These are phyloP conservation scores for Aureobasidium leucospermi DNA, from an alignment of 2,329 filamentous ascomycete species.

Conservation along the genomic window DNA sequence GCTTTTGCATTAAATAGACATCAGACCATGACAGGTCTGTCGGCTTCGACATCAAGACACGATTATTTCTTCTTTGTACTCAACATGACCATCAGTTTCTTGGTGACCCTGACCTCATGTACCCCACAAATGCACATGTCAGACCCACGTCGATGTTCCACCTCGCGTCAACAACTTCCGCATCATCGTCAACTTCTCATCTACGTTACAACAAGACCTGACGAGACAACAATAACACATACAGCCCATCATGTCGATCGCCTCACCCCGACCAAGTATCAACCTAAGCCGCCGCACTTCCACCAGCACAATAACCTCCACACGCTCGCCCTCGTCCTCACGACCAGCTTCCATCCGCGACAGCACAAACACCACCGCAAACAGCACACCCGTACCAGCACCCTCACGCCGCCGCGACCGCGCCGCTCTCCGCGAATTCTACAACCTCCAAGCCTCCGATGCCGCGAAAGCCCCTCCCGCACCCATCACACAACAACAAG, in stretches of 20 bases:
- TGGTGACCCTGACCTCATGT: not conserved
- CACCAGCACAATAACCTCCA: conserved; percentile 51
- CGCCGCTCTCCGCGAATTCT: conserved; percentile 85
- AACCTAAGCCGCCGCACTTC: conserved; percentile 66
- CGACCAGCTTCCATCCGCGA: conserved; percentile 19
- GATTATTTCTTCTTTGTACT: not conserved
- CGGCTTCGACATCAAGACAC: not conserved
- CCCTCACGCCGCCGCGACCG: conserved; percentile 56
- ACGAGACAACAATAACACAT: not conserved
- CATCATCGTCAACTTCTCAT: conserved; percentile 25
- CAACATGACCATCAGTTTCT: not conserved
- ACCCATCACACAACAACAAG: not conserved
- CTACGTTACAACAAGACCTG: conserved; percentile 24
- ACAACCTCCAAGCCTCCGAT: conserved; percentile 60
- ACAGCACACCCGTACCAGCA: not conserved
- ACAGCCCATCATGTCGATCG: conserved; percentile 30
- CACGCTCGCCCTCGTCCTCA: conserved; percentile 36
- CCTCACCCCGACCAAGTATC: conserved; percentile 53
- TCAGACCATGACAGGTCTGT: not conserved
- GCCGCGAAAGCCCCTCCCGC: conserved; percentile 22
- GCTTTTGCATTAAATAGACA: not conserved
- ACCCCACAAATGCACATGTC: conserved; percentile 10
- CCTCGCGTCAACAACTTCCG: not conserved
- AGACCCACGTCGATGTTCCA: not conserved
- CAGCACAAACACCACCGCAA: not conserved